Evolutionary conservation across 2,329 filamentous ascomycete species (phyloP), one percentile per base, ranked within the genome.

Genomic region (Macrophomina tecta): DNA sequence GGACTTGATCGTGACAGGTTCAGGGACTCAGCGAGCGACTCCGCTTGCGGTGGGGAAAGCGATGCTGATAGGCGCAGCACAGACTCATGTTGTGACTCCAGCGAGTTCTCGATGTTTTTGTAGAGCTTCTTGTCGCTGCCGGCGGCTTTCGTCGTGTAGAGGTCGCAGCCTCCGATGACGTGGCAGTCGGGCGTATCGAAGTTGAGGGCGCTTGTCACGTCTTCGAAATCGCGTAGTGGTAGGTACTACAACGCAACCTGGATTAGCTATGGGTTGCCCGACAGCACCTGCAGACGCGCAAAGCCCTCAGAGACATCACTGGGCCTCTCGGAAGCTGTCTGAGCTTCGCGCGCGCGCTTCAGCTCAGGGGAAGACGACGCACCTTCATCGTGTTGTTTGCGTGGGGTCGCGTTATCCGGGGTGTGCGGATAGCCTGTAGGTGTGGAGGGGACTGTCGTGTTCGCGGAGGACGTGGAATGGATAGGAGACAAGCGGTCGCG

Each of bases 101-200:
- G 87, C 36, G 92, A 93, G 75, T 91, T 89, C 77, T 97, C 94
- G 76, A 99, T 98, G 76, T 90, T 92, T 81, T 94, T 96, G 84
- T 97, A 97, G 8, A 99, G 85, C 77, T 98, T 98, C 86, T 97
- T 97, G 78, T 99, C 95, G 70, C 90, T 90, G 53, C 94, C 93
- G 65, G 94, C 93, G 36, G 95, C 94, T 81, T 99, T 99, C 32
- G 94, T 97, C 9, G 94, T 98, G 84, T 97, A 99, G 18, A 98
- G 86, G 79, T 99, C 95, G 84, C 94, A 98, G 70, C 92, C 92
- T 73, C 95, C 95, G 34, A 93, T 90, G 68, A 99, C 91, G 72
- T 94, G 92, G 76, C 93, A 94, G 77, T 98, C 94, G 62, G 91
- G 89, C 0, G 94, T 97, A 74, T 95, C 92, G 84, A 98, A 98